These are phyloP conservation scores for Aspergillus bridgeri DNA, from an alignment of 495 filamentous ascomycete species.

Conservation along the genomic window DNA sequence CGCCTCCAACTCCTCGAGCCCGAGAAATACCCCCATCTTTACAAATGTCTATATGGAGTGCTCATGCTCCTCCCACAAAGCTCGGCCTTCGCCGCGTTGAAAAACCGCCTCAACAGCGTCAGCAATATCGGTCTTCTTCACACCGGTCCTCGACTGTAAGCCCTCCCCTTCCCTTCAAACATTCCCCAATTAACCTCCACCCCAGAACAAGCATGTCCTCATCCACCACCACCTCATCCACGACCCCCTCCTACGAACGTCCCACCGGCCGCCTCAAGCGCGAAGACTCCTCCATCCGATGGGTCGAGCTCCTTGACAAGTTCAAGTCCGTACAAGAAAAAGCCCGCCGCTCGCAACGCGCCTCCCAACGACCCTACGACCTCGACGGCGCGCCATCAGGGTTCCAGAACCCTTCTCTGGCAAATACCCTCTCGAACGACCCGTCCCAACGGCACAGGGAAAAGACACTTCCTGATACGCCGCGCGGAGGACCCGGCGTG, in stretches of 20 bases:
- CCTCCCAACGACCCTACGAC: constrained; percentile 33
- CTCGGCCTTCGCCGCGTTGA: constrained; percentile 92
- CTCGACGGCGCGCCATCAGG: constrained; percentile 18
- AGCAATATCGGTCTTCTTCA: constrained; percentile 96
- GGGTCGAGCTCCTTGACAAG: constrained; percentile 94
- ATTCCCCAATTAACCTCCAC: neutral
- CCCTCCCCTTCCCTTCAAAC: constrained; percentile 19
- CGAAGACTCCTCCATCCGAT: constrained; percentile 80
- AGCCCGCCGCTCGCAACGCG: constrained; percentile 53
- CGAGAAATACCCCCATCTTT: constrained; percentile 90
- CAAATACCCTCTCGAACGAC: constrained; percentile 36
- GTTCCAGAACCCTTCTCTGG: constrained; percentile 24
- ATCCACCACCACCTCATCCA: constrained; percentile 10
- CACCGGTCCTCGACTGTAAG: constrained; percentile 76
- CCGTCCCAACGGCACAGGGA: constrained; percentile 41
- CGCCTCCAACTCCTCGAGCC: constrained; percentile 97
- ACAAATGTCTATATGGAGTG: constrained; percentile 97
- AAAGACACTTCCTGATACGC: constrained; percentile 38
- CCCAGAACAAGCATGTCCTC: constrained; percentile 2
- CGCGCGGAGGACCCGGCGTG: constrained; percentile 31
- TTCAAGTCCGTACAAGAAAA: constrained; percentile 87
- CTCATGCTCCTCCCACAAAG: constrained; percentile 98
- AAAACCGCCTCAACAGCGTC: constrained; percentile 94
- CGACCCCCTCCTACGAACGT: constrained; percentile 54
- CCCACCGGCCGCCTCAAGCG: constrained; percentile 68